Base-by-base conservation (phyloP, 2,329 filamentous ascomycete species). In the Colletotrichum truncatum region DNA sequence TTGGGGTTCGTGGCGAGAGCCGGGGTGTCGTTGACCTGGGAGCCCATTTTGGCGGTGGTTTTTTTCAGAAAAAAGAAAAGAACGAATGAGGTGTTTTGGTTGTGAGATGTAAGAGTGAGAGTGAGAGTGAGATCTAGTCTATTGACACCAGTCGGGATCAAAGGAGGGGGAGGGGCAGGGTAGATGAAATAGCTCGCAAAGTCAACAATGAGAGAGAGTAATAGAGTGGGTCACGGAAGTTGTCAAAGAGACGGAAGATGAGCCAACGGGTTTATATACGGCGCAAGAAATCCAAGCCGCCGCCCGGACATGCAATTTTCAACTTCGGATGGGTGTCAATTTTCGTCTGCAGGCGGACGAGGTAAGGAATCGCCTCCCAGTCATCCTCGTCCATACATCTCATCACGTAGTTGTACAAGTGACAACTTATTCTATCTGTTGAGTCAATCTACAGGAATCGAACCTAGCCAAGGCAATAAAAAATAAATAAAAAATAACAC, bases 1-100 rank as follows among this genome's bases (percentile, higher is more conserved):
- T 93, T 92, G 54, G 94, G 94, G 76, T 91, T 89, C 63, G 84
- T 89, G 73, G 82, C 82, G 77, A 90, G 80, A 45, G 88, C 88
- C 60, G 87, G 87, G 25, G 87, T 85, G 49, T 81, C 76, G 62
- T 72, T 75, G 43, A 73, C 67, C 25, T 75, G 67, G 59, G 81
- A 81, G 57, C 80, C 81, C 82, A 85, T 84, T 55, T 64, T 79
- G 73, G 36, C 43, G 39, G 51, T 45, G 16, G 2, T 57, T 10
- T 6, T 41, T n/a, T n/a, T n/a, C n/a, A n/a, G n/a, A n/a, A n/a
- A n/a, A n/a, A n/a, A n/a, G n/a, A n/a, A n/a, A n/a, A n/a, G n/a
- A n/a, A n/a, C 10, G 45, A 34, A 25, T 21, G 11, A 4, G 23
- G 34, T 26, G 16, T 21, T 14, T 51, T 32, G 14, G 48, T 21